Evolutionary conservation across 2,329 filamentous ascomycete species (phyloP).

Genomic region (Davidsoniella virescens): DNA sequence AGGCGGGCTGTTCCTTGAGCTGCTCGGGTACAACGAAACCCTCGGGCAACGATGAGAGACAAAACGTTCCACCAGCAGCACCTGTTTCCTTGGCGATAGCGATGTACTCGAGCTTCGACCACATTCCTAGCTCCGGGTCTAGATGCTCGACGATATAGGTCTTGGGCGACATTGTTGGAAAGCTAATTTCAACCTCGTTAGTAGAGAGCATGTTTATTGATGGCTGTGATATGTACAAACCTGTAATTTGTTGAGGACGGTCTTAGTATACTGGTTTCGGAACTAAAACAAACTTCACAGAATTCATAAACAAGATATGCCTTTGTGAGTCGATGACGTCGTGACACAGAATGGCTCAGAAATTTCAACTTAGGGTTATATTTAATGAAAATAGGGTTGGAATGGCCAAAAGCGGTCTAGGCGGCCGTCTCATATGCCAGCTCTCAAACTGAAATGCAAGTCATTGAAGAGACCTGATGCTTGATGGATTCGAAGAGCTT

Average conservation of each 20-base stretch:
- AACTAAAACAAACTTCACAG: too few species aligned
- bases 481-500: too few species aligned
- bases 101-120: constrained; percentile 87
- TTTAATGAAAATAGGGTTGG: neutral
- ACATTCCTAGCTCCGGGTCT: constrained; percentile 81
- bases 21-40: constrained; percentile 47
- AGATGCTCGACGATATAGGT: constrained; percentile 94
- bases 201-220: too few species aligned
- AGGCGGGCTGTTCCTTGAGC: constrained; percentile 38
- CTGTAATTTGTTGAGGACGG: too few species aligned
- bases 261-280: too few species aligned
- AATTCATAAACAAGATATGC: too few species aligned
- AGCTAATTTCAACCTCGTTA: neutral
- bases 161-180: constrained; percentile 16
- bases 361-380: neutral
- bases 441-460: too few species aligned
- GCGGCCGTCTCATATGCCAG: too few species aligned
- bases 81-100: constrained; percentile 72
- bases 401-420: too few species aligned
- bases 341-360: neutral
- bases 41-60: constrained; percentile 64
- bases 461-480: too few species aligned
- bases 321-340: neutral
- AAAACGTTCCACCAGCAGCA: constrained; percentile 50
- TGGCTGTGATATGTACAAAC: too few species aligned